Evolutionary conservation across 2,329 filamentous ascomycete species (phyloP), one percentile per base, ranked within the genome.

Genomic region (Ceratocystis colombiana): DNA sequence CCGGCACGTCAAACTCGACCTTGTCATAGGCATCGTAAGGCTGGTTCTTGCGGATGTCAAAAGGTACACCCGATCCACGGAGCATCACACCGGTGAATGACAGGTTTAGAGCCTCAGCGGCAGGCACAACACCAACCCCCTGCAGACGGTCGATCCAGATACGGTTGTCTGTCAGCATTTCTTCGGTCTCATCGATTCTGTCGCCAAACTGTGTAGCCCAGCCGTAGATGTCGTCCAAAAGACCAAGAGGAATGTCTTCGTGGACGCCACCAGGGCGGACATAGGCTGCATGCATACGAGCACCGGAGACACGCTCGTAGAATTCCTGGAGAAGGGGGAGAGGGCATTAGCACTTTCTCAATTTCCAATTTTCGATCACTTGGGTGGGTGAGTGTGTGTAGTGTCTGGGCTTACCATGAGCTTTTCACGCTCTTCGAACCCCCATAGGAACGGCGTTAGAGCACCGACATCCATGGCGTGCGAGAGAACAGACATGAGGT

Each of bases 381-480:
- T 68, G 53, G 20, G 46, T 20, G 46, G 3, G 48, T 53, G 12
- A 33, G n/a, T 30, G 10, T 22, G 30, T 61, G n/a, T 45, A 20
- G 15, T 25, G 30, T 15, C 45, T 41, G 57, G 25, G 74, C 84
- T 75, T 82, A 96, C 93, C 95, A 99, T 99, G 68, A 99, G 83
- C 84, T 99, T 99, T 81, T 99, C 94, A 83, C 94, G 89, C 81
- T 99, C 94, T 79, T 99, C 94, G 76, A 99, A 99, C 69, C 94
- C 94, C 94, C 94, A 99, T 80, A 99, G 77, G 84, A 99, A 99
- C 71, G 94, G 94, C 67, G 94, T 99, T 76, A 99, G 78, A 71
- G 94, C 94, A 79, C 94, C 94, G 75, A 99, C 94, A 77, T 99
- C 94, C 94, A 96, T 96, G 75, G 92, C 92, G 82, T 97, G 93